phyloP scores from a whole-genome alignment of 176 grass and related monocot genomes.

The Oryza rufipogon region DNA sequence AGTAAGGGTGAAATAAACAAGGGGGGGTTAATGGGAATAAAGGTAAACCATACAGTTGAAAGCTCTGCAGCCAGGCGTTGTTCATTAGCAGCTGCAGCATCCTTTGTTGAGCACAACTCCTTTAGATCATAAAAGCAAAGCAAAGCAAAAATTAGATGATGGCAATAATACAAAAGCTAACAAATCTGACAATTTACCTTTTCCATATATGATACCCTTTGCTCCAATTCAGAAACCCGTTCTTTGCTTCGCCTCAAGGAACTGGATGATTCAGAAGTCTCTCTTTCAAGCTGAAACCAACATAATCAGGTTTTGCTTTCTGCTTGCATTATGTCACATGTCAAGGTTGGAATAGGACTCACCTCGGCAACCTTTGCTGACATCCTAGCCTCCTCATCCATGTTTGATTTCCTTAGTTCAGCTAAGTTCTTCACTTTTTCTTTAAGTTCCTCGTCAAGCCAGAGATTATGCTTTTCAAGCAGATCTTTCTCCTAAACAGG shows the following conservation, averaged over 20 bases:
- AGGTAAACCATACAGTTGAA: slow-evolving; percentile 64
- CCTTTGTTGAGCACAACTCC: slow-evolving; percentile 81
- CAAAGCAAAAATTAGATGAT: slow-evolving; percentile 37
- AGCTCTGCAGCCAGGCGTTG: slow-evolving; percentile 69
- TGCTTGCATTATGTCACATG: slow-evolving; percentile 17
- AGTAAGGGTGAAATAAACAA: neutral
- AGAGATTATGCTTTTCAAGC: slow-evolving; percentile 79
- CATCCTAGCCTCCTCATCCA: slow-evolving; percentile 83
- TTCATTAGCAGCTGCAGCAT: slow-evolving; percentile 74
- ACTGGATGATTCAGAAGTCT: slow-evolving; percentile 68
- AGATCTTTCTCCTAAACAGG: slow-evolving; percentile 85
- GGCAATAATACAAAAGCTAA: slow-evolving; percentile 23
- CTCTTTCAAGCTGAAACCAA: slow-evolving; percentile 80
- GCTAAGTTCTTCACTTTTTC: slow-evolving; percentile 64
- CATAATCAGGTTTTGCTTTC: slow-evolving; percentile 10
- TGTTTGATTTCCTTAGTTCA: slow-evolving; percentile 71
- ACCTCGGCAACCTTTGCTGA: slow-evolving; percentile 78
- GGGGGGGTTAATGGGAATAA: neutral
- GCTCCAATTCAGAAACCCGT: slow-evolving; percentile 65
- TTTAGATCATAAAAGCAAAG: slow-evolving; percentile 47
- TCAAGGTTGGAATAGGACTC: slow-evolving; percentile 33
- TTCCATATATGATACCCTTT: slow-evolving; percentile 76
- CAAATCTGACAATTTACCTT: slow-evolving; percentile 60
- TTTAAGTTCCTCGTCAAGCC: slow-evolving; percentile 85
- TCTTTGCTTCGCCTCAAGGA: slow-evolving; percentile 75